Percentiles rank a stretch among this genome's conserved stretches.
Evolutionary conservation across 352 stramenopile genomes (phyloP).

Genomic region (Globisporangium mamillatum): DNA sequence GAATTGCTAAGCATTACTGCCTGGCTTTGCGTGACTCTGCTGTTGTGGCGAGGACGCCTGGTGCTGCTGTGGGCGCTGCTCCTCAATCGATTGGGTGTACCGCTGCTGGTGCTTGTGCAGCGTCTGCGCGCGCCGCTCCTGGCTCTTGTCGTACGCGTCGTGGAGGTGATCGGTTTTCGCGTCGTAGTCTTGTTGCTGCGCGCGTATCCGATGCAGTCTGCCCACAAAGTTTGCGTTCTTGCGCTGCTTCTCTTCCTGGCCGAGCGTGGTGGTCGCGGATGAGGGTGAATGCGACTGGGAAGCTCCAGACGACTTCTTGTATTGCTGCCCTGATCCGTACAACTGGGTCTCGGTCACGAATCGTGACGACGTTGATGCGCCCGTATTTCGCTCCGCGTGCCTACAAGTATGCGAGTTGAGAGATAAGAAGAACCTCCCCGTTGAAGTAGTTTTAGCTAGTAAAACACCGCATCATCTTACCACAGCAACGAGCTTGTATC

Average conservation of each 20-base stretch:
- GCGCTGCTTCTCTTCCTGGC: constrained; percentile 50
- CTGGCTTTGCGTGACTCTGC: background rate
- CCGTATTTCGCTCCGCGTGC: constrained; percentile 8
- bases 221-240: constrained; percentile 30
- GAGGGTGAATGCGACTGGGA: background rate
- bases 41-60: background rate
- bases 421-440: background rate
- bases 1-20: background rate
- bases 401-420: background rate
- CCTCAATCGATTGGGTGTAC: constrained; percentile 37
- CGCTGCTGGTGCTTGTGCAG: constrained; percentile 38
- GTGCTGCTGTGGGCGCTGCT: constrained; percentile 19
- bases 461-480: constrained; percentile 10
- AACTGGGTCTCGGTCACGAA: constrained; percentile 44
- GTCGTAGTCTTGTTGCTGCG: constrained; percentile 37
- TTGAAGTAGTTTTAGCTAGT: background rate
- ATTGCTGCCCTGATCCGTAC: constrained; percentile 32
- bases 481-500: constrained; percentile 37
- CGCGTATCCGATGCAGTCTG: constrained; percentile 39
- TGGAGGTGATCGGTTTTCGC: constrained; percentile 23
- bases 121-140: constrained; percentile 38
- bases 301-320: background rate
- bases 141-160: constrained; percentile 23
- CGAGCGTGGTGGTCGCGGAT: constrained; percentile 24
- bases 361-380: background rate